These are phyloP conservation scores for Hibiscus tridactylites DNA, from an alignment of 345 rosid genomes.

Conservation along the genomic window DNA sequence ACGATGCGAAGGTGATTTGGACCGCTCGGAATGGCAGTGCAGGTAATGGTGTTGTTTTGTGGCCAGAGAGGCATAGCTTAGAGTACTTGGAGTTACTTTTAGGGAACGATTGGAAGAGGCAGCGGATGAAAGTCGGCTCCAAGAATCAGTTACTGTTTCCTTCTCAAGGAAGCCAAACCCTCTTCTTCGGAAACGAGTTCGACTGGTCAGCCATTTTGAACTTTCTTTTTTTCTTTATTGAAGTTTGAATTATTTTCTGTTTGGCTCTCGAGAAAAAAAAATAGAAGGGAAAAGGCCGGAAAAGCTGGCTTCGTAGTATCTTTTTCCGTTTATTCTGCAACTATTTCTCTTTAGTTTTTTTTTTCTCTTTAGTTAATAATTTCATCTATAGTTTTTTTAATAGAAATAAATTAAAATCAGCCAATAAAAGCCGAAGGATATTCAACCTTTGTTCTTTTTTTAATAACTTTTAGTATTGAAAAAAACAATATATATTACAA, in stretches of 20 bases:
- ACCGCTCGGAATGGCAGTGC: slow-evolving; percentile 13
- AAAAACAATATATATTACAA: too few species aligned
- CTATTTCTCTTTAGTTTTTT: too few species aligned
- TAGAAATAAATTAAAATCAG: background rate
- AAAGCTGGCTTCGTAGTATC: too few species aligned
- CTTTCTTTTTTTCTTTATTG: background rate
- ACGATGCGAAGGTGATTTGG: slow-evolving; percentile 44
- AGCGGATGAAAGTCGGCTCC: slow-evolving; percentile 60
- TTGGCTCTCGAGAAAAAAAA: too few species aligned
- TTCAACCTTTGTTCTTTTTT: background rate
- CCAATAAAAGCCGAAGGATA: background rate
- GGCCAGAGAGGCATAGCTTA: slow-evolving; percentile 48
- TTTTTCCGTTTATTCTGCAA: background rate
- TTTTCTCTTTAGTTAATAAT: too few species aligned
- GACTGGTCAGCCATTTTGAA: slow-evolving; percentile 36
- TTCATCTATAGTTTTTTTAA: background rate
- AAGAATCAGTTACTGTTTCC: slow-evolving; percentile 50
- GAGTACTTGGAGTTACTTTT: slow-evolving; percentile 51
- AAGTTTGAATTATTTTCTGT: background rate
- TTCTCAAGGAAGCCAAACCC: slow-evolving; percentile 62
- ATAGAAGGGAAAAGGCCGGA: background rate
- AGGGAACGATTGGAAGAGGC: slow-evolving; percentile 47
- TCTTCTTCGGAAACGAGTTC: slow-evolving; percentile 58
- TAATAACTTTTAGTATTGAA: too few species aligned
- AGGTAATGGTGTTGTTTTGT: slow-evolving; percentile 9